These are phyloP conservation scores for Schwanniomyces yamadae DNA, from an alignment of 805 yeast genomes.

Conservation along the genomic window DNA sequence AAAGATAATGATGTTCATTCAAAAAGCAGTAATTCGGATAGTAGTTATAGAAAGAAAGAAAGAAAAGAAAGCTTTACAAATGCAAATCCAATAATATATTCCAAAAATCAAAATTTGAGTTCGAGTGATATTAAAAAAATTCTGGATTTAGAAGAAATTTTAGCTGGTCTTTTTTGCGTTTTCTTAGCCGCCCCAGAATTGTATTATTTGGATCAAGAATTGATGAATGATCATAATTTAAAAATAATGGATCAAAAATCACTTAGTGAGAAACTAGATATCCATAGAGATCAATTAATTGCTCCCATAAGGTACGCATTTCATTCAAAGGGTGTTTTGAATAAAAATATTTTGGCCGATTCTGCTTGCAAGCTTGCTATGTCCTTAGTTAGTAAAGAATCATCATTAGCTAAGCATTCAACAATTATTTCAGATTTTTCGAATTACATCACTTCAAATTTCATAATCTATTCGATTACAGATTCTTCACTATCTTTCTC, in stretches of 20 bases:
- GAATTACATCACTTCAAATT: conserved; percentile 28
- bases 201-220: conserved; percentile 28
- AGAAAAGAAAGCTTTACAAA: no score
- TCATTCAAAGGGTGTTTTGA: conserved; percentile 12
- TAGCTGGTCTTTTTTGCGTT: conserved; percentile 31
- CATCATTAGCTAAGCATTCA: conserved; percentile 13
- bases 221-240: conserved; percentile 20
- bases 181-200: conserved; percentile 33
- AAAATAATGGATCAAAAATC: conserved; percentile 11
- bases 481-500: conserved; percentile 35
- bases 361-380: conserved; percentile 35
- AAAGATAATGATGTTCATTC: not conserved
- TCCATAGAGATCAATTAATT: conserved; percentile 25
- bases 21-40: not conserved
- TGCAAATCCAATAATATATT: no score
- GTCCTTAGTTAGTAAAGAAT: conserved; percentile 23
- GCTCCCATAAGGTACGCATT: conserved; percentile 27
- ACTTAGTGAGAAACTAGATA: conserved; percentile 12
- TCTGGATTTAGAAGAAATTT: conserved; percentile 24
- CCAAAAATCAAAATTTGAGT: not conserved
- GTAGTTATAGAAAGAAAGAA: no score
- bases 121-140: conserved; percentile 2
- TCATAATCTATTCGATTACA: conserved; percentile 31
- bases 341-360: conserved; percentile 24
- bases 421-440: conserved; percentile 25